Evolutionary conservation across 23 red algal genomes (phyloP).

Genomic region (Gracilaria domingensis): DNA sequence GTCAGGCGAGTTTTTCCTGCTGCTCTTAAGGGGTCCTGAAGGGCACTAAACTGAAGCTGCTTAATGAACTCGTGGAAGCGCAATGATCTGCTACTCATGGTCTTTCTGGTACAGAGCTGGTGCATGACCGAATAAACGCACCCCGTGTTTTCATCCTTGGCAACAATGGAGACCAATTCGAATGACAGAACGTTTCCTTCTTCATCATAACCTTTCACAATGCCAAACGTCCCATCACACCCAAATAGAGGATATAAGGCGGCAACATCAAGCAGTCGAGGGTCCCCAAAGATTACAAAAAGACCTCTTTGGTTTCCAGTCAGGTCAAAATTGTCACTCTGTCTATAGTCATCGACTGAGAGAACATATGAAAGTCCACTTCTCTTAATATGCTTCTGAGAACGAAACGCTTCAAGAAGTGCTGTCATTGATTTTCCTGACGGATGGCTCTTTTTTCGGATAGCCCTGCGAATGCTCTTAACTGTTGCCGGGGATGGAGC

Average conservation of each 20-base stretch:
- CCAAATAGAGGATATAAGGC: neutral
- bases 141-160: constrained; percentile 2
- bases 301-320: neutral
- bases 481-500: neutral
- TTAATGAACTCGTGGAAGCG: constrained; percentile 2
- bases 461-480: neutral
- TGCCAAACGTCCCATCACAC: constrained; percentile 14
- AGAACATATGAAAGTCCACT: neutral
- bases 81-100: neutral
- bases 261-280: neutral
- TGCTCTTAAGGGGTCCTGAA: neutral
- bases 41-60: neutral
- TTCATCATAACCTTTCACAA: constrained; percentile 6
- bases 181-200: neutral
- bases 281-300: neutral
- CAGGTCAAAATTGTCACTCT: neutral
- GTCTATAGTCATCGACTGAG: neutral
- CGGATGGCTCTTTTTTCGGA: neutral
- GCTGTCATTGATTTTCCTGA: neutral
- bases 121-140: neutral
- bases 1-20: neutral
- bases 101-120: neutral
- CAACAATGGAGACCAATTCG: constrained; percentile 18
- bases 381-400: neutral
- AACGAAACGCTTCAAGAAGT: neutral